Conservation (phyloP, 164 flowering plant genomes). For the Aristolochia californica region DNA sequence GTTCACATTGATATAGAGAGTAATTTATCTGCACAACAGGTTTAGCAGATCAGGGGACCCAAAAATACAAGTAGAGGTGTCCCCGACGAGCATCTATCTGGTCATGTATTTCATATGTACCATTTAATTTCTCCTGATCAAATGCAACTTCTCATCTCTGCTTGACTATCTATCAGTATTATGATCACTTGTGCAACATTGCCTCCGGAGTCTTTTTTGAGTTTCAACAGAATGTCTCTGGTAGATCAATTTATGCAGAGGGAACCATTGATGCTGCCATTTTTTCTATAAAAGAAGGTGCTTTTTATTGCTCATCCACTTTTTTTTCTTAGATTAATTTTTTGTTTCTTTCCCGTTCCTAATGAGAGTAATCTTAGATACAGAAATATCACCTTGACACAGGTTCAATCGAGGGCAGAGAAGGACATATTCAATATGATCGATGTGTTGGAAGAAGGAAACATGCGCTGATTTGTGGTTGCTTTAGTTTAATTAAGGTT, state of each 20-base stretch:
- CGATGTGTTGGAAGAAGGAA: conserved; percentile 86
- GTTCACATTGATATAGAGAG: too few relatives aligned
- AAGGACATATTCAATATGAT: conserved; percentile 82
- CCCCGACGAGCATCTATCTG: conserved; percentile 70
- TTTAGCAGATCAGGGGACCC: conserved; percentile 75
- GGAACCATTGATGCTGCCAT: conserved; percentile 83
- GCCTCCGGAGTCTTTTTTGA: conserved; percentile 68
- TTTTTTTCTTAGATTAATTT: neutral
- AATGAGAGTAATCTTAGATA: neutral
- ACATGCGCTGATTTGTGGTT: conserved; percentile 43
- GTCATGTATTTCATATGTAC: conserved; percentile 93
- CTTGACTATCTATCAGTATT: neutral
- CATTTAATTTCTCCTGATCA: conserved; percentile 76
- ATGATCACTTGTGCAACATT: too few relatives aligned
- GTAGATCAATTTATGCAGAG: conserved; percentile 94
- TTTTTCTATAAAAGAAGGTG: conserved; percentile 84
- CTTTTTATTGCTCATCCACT: neutral
- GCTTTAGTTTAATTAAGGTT: too few relatives aligned
- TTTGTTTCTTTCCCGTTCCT: neutral
- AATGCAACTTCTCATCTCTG: conserved; percentile 35
- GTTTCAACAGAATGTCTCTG: conserved; percentile 97
- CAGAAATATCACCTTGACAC: conserved; percentile 12
- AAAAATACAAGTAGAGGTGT: conserved; percentile 63
- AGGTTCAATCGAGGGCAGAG: conserved; percentile 59
- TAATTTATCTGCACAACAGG: conserved; percentile 31